These are phyloP conservation scores for Botrytis pseudocinerea DNA, from an alignment of 2,329 filamentous ascomycete species.

Conservation along the genomic window DNA sequence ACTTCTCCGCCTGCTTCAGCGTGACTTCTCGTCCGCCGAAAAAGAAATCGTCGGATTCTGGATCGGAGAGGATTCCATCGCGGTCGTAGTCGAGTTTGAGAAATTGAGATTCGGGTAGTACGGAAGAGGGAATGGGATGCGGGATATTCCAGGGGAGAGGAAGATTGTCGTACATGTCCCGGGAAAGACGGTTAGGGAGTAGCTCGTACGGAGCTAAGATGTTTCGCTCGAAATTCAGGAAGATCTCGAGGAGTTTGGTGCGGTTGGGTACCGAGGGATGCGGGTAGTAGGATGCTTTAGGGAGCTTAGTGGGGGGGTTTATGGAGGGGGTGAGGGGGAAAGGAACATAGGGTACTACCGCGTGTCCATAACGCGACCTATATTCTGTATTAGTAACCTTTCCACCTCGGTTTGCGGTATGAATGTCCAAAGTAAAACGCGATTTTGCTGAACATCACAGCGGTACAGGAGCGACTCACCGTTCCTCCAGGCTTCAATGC, in stretches of 20 bases:
- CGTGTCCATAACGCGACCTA: slow-evolving; percentile 9
- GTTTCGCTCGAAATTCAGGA: slow-evolving; percentile 43
- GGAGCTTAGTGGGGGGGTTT: neutral
- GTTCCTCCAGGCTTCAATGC: slow-evolving; percentile 51
- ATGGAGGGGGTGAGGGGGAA: neutral
- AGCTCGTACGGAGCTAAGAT: slow-evolving; percentile 43
- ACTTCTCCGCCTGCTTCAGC: slow-evolving; percentile 33
- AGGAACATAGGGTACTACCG: neutral
- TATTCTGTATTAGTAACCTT: neutral
- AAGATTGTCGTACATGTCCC: slow-evolving; percentile 45
- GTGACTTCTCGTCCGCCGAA: slow-evolving; percentile 26
- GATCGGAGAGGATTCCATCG: slow-evolving; percentile 37
- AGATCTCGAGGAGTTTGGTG: slow-evolving; percentile 41
- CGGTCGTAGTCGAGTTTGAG: slow-evolving; percentile 43
- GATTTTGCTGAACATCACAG: neutral
- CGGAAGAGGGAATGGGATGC: slow-evolving; percentile 28
- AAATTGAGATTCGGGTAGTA: slow-evolving; percentile 42
- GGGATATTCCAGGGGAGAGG: slow-evolving; percentile 47
- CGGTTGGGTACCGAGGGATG: slow-evolving; percentile 44
- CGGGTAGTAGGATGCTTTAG: slow-evolving; percentile 15
- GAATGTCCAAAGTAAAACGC: neutral
- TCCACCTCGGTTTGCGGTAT: neutral
- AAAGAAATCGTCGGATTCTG: slow-evolving; percentile 36
- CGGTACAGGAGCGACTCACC: slow-evolving; percentile 32
- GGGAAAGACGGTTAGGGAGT: slow-evolving; percentile 43